Evolutionary conservation across 2,329 filamentous ascomycete genomes (phyloP).

Genomic region (Sclerotinia nivalis): DNA sequence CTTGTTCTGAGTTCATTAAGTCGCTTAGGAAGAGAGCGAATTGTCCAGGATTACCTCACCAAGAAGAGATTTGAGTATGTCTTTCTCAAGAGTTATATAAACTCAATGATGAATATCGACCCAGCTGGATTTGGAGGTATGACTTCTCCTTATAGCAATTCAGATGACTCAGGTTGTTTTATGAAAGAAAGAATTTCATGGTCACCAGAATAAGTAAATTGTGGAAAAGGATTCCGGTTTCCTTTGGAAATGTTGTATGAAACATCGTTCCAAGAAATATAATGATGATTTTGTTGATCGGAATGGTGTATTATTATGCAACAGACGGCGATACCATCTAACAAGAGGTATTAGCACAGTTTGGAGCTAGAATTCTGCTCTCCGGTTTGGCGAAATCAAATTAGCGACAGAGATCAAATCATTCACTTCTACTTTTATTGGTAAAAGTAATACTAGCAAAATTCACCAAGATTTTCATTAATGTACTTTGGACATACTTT

Average conservation of each 20-base stretch:
- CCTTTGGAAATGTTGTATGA: too few species aligned
- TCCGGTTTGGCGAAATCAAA: background rate
- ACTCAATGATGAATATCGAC: rapidly evolving
- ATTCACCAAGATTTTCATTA: too few species aligned
- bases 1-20: background rate
- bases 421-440: background rate
- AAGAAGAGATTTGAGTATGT: background rate
- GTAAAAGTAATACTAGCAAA: background rate
- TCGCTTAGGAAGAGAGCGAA: too few species aligned
- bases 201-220: background rate
- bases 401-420: background rate
- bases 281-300: background rate
- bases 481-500: too few species aligned
- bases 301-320: background rate
- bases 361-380: background rate
- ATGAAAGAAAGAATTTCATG: too few species aligned
- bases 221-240: rapidly evolving
- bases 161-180: too few species aligned
- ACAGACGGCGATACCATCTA: background rate
- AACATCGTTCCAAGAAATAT: too few species aligned
- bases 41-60: background rate
- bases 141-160: background rate
- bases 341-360: background rate
- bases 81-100: background rate
- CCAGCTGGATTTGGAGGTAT: background rate